Percentiles rank a stretch among this genome's conserved stretches.
These are phyloP conservation scores for Paramecium tetraurelia DNA, from an alignment of 73 alveolate genomes.

Conservation along the genomic window DNA sequence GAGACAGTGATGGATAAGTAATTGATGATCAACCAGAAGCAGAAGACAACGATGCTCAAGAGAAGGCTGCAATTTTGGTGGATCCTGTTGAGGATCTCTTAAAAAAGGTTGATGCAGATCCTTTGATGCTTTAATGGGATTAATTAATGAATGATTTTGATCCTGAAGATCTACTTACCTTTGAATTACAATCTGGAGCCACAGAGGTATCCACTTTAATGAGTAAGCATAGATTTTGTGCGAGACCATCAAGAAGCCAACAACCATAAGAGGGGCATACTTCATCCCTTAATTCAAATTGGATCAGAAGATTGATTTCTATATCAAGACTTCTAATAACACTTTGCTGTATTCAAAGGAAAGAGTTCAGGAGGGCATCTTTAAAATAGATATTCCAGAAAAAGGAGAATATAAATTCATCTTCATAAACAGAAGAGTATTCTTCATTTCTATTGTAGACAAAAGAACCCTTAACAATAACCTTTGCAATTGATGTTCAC, in stretches of 20 bases:
- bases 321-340: background rate
- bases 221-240: background rate
- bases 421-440: slow-evolving; percentile 15
- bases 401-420: slow-evolving; percentile 41
- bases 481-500: slow-evolving; percentile 47
- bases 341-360: background rate
- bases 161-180: slow-evolving; percentile 20
- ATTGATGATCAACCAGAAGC: background rate
- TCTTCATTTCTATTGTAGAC: background rate
- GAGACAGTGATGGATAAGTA: background rate
- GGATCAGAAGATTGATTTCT: slow-evolving; percentile 21
- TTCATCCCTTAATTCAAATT: background rate
- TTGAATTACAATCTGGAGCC: background rate
- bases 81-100: background rate
- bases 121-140: slow-evolving; percentile 18
- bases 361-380: background rate
- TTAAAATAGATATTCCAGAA: slow-evolving; percentile 3
- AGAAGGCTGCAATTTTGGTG: background rate
- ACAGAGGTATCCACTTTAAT: background rate
- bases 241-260: background rate
- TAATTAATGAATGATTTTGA: slow-evolving; percentile 19
- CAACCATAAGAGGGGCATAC: background rate
- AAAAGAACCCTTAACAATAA: background rate
- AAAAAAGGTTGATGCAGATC: background rate
- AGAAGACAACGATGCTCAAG: background rate